Conservation (phyloP, 352 stramenopile genomes). For the Phytophthora brassicae region DNA sequence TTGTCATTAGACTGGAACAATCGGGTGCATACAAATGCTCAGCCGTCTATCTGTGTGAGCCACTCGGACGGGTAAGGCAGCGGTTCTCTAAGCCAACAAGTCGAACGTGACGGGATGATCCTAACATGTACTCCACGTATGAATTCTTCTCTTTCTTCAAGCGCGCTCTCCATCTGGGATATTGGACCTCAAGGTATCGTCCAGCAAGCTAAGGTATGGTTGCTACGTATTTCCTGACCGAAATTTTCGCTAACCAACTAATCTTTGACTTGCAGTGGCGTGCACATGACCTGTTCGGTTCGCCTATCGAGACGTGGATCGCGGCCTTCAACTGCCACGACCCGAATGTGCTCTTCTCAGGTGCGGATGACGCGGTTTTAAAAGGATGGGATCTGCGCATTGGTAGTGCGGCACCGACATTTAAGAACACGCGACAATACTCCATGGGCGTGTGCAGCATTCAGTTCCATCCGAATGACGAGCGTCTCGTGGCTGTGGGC, state of each 20-base stretch:
- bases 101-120: slow-evolving; percentile 2
- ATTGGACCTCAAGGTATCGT: slow-evolving; percentile 34
- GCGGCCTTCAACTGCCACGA: slow-evolving; percentile 78
- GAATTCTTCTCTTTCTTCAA: slow-evolving; percentile 17
- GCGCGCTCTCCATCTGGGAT: slow-evolving; percentile 62
- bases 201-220: slow-evolving; percentile 44
- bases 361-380: slow-evolving; percentile 73
- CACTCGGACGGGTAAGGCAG: slow-evolving; percentile 74
- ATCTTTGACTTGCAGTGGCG: slow-evolving; percentile 47
- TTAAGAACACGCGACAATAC: slow-evolving; percentile 64
- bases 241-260: no score
- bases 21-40: slow-evolving; percentile 41
- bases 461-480: slow-evolving; percentile 74
- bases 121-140: slow-evolving; percentile 17
- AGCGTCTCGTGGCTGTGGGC: slow-evolving; percentile 67
- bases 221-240: no score
- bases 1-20: slow-evolving; percentile 88
- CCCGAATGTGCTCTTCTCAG: slow-evolving; percentile 76
- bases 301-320: slow-evolving; percentile 85
- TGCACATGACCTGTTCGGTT: slow-evolving; percentile 72
- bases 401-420: slow-evolving; percentile 33
- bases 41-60: slow-evolving; percentile 76
- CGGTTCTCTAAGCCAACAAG: slow-evolving; percentile 1
- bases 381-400: slow-evolving; percentile 81
- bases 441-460: slow-evolving; percentile 87